Percentiles rank a stretch among this genome's conserved stretches.
Conservation (phyloP, 2,329 filamentous ascomycete genomes). For the Neoscytalidium dimidiatum region DNA sequence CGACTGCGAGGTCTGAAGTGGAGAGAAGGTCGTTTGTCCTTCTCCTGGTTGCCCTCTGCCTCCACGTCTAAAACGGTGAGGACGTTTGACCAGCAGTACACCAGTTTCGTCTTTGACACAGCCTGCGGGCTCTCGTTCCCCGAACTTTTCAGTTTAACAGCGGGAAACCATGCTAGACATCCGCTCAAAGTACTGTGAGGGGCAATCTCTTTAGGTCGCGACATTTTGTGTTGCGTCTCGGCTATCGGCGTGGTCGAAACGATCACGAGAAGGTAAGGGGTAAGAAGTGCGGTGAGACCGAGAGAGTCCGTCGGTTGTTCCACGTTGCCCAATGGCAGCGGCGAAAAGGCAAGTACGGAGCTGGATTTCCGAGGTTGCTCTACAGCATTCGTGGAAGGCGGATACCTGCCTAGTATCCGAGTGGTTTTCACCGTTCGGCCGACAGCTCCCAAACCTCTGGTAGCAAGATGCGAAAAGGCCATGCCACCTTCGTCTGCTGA, state of each 20-base stretch:
- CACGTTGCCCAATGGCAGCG: conserved; percentile 90
- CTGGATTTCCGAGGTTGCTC: conserved; percentile 82
- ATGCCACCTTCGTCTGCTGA: conserved; percentile 94
- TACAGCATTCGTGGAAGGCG: conserved; percentile 62
- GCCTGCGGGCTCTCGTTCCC: conserved; percentile 67
- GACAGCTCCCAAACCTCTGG: conserved; percentile 82
- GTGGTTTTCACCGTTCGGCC: conserved; percentile 86
- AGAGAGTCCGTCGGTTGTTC: conserved; percentile 84
- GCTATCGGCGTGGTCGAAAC: conserved; percentile 96
- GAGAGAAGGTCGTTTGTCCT: conserved; percentile 75
- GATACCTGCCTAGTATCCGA: conserved; percentile 88
- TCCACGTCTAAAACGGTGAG: conserved; percentile 89
- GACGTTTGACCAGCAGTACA: conserved; percentile 99
- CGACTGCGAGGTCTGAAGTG: conserved; percentile 80
- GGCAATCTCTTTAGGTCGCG: conserved; percentile 85
- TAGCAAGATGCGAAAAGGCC: conserved; percentile 97
- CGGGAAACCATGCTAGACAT: conserved; percentile 95
- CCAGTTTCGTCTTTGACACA: conserved; percentile 80
- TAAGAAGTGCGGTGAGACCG: conserved; percentile 92
- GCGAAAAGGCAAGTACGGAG: conserved; percentile 88
- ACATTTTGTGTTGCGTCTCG: conserved; percentile 93
- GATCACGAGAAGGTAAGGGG: conserved; percentile 91
- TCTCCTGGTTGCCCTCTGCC: conserved; percentile 66
- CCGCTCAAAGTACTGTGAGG: conserved; percentile 92
- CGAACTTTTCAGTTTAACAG: conserved; percentile 82